Evolutionary conservation across 768 basidiomycete genomes (phyloP), one percentile per base, ranked within the genome.

Genomic region (Hygrophoropsis aurantiaca): DNA sequence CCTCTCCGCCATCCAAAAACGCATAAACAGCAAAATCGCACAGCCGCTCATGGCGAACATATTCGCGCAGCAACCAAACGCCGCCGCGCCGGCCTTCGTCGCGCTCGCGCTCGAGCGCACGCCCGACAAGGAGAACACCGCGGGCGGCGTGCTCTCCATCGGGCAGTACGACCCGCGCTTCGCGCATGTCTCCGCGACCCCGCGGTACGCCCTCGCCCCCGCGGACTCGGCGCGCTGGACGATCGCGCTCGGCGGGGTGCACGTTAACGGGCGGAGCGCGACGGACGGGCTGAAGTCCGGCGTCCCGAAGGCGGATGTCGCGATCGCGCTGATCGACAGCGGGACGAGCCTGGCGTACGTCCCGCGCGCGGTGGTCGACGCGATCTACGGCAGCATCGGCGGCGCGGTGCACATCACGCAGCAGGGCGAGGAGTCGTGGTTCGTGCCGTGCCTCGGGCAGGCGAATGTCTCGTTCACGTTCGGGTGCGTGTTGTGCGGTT

Each of bases 51-150:
- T 78, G 38, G 55, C 60, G 11, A 77, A 72, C 53, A 58, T 77
- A 25, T 75, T 72, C 46, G 53, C 52, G 0, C 67, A 71, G 47
- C n/a, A n/a, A n/a, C n/a, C n/a, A 30, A 56, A 69, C 42, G 56
- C 69, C 1, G 44, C 53, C 9, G 49, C 60, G 0, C 67, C 74
- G 4, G 71, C 67, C 24, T 66, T 74, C n/a, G 58, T 78, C 50
- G 70, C 69, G 5, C 52, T 78, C 24, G 66, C 74, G 13, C 65
- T 78, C 13, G 62, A 72, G 5, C 69, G 75, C 4, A 63, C 74
- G 2, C 59, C 63, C 1, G 68, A 75, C 40, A 55, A 71, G 13
- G 69, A 72, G 26, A 55, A 68, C n/a, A 72, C 67, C 1, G 60
- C 62, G 9, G 74, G 71, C 35, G 75, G 75, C 0, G 63, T 65